These are phyloP conservation scores for Fusarium robinianum DNA, from an alignment of 2,329 filamentous ascomycete species.

Conservation along the genomic window DNA sequence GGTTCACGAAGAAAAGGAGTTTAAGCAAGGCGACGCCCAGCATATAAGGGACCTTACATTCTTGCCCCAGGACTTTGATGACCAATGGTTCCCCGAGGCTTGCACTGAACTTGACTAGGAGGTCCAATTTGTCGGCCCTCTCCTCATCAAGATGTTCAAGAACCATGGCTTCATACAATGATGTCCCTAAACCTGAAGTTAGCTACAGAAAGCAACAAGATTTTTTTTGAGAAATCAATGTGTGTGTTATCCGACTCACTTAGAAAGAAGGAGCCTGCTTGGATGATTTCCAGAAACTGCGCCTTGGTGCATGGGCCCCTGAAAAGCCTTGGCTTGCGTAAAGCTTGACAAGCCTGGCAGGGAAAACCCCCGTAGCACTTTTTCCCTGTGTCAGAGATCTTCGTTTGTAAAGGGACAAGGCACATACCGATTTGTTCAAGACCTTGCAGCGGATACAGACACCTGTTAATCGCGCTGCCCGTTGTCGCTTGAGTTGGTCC, in stretches of 20 bases:
- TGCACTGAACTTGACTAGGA: not conserved
- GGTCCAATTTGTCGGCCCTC: not conserved
- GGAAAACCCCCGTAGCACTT: not conserved
- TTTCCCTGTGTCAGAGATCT: not conserved
- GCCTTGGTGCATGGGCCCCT: not conserved
- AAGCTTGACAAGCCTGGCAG: not conserved
- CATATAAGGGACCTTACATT: not conserved
- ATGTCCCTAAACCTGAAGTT: not conserved
- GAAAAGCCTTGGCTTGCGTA: not conserved
- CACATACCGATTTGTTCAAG: not conserved
- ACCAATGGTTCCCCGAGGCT: not conserved
- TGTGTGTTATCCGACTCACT: not conserved
- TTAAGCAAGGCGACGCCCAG: not conserved
- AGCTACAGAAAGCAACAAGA: not conserved
- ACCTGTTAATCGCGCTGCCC: not conserved
- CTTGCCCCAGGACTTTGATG: not conserved
- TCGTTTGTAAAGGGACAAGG: not conserved
- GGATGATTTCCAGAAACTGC: not conserved
- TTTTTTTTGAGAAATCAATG: not conserved
- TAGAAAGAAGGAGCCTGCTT: conserved; percentile 1
- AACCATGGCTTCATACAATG: not conserved
- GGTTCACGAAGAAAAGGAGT: not conserved
- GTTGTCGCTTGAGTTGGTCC: not conserved
- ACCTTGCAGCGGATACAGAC: not conserved
- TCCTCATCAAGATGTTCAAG: not conserved